Conservation (phyloP, 345 rosid genomes). For the Syzygium grande region DNA sequence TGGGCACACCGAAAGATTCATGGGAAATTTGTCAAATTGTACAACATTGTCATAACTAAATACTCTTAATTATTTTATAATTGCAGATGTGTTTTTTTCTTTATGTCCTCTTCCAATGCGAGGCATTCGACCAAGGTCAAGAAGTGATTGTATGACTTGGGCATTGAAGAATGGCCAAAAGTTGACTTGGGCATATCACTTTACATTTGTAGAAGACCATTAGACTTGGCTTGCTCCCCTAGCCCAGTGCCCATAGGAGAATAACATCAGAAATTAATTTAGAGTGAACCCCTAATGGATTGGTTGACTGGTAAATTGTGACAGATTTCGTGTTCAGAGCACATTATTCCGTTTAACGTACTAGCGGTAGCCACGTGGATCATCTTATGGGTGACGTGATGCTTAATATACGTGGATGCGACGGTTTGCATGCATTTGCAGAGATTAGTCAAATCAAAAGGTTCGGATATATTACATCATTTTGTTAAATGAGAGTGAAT, state of each 20-base stretch:
- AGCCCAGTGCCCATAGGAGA: background rate
- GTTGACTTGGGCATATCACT: background rate
- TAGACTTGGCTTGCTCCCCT: background rate
- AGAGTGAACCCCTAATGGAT: background rate
- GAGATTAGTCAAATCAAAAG: background rate
- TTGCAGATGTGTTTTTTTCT: background rate
- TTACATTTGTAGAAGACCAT: background rate
- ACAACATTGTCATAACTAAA: background rate
- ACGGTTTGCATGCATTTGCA: background rate
- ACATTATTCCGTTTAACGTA: background rate
- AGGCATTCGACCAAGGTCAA: background rate
- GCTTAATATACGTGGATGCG: background rate
- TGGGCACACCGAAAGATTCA: background rate
- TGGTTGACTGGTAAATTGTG: background rate
- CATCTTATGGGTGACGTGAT: background rate
- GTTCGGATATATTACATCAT: background rate
- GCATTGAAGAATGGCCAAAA: background rate
- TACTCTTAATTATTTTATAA: background rate
- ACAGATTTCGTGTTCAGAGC: too few relatives aligned
- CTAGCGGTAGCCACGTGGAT: background rate
- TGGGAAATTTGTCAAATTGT: background rate
- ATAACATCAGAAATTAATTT: background rate
- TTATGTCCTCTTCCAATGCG: background rate
- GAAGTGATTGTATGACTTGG: background rate
- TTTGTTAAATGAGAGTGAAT: background rate